Evolutionary conservation across 2,329 filamentous ascomycete genomes (phyloP).

Genomic region (Nannizzia gypsea): DNA sequence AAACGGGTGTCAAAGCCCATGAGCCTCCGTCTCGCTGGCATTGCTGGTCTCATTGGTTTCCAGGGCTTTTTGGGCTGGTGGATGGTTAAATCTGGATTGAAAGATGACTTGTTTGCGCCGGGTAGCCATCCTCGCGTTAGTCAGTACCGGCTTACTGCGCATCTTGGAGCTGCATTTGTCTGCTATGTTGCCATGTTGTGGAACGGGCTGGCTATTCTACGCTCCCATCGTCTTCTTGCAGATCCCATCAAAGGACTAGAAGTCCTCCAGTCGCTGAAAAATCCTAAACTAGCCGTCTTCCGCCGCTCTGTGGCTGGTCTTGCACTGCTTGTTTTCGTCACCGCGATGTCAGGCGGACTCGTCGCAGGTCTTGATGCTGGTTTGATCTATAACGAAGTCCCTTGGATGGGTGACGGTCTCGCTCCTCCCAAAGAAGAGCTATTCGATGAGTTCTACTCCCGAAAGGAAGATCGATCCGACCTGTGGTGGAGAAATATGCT

Average conservation of each 20-base stretch:
- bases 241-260: constrained; percentile 53
- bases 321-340: constrained; percentile 67
- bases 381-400: constrained; percentile 98
- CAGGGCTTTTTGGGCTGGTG: constrained; percentile 97
- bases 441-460: constrained; percentile 73
- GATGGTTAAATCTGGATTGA: constrained; percentile 97
- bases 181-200: constrained; percentile 93
- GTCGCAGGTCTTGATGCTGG: constrained; percentile 93
- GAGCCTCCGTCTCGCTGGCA: constrained; percentile 65
- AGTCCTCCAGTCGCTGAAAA: constrained; percentile 49
- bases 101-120: constrained; percentile 86
- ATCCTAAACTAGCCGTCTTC: constrained; percentile 60
- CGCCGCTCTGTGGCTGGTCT: constrained; percentile 60
- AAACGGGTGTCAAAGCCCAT: constrained; percentile 67
- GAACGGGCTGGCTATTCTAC: constrained; percentile 73
- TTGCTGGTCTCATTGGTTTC: constrained; percentile 80
- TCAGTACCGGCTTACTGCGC: constrained; percentile 83
- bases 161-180: constrained; percentile 79
- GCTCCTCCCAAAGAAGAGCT: constrained; percentile 73
- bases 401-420: constrained; percentile 78
- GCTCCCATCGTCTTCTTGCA: constrained; percentile 58
- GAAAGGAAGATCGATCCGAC: constrained; percentile 64
- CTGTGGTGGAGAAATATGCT: constrained; percentile 96
- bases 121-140: constrained; percentile 85
- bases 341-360: constrained; percentile 84